Evolutionary conservation across 768 basidiomycete species (phyloP).

Genomic region (Saitozyma podzolica): DNA sequence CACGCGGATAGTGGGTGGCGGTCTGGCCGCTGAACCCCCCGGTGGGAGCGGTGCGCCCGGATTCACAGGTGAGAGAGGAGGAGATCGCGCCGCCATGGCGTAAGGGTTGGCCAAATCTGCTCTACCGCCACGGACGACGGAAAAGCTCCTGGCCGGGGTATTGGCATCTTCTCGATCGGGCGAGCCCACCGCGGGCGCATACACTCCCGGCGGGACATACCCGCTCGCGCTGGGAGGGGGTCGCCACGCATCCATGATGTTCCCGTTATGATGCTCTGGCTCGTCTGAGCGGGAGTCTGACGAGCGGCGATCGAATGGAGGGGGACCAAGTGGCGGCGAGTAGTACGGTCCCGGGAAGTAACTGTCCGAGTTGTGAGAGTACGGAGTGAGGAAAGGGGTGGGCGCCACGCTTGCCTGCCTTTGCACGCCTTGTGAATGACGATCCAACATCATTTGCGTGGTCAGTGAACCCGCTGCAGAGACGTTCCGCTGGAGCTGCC

Average conservation of each 20-base stretch:
- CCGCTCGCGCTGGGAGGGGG: conserved; percentile 20
- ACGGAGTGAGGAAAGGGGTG: conserved; percentile 25
- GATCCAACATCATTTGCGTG: conserved; percentile 52
- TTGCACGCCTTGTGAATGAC: conserved; percentile 40
- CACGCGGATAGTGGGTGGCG: no score
- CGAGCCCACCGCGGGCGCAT: conserved; percentile 21
- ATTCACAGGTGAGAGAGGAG: neutral
- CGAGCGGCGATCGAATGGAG: conserved; percentile 22
- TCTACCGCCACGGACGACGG: conserved; percentile 80
- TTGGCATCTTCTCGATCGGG: conserved; percentile 23
- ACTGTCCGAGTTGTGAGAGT: conserved; percentile 4
- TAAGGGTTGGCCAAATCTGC: conserved; percentile 82
- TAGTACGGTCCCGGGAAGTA: conserved; percentile 24
- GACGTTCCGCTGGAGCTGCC: conserved; percentile 43
- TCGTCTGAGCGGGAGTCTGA: conserved; percentile 61
- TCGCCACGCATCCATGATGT: conserved; percentile 91
- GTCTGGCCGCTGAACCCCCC: no score
- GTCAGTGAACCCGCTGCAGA: conserved; percentile 43
- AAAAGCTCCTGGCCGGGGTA: conserved; percentile 65
- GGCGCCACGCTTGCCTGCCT: conserved; percentile 19
- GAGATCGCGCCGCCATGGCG: conserved; percentile 6
- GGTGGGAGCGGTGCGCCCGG: no score
- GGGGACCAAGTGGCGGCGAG: conserved; percentile 34
- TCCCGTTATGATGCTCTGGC: conserved; percentile 61
- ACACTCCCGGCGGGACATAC: conserved; percentile 19